Conservation (phyloP, 106 monocot species). For the Phalaenopsis equestris region DNA sequence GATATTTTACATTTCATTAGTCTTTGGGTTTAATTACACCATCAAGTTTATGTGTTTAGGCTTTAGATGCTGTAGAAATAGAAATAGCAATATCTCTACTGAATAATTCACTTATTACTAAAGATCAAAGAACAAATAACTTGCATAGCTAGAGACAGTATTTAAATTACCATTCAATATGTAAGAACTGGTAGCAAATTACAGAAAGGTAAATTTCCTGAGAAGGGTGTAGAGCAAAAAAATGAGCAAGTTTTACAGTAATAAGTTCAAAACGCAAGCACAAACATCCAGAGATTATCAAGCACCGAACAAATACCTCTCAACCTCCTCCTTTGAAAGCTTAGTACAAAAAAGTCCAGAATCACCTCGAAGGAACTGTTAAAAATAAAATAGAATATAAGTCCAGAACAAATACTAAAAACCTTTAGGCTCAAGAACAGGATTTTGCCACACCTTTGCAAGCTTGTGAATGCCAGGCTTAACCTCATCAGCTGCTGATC, state of each 20-base stretch:
- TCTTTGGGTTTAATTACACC: no score
- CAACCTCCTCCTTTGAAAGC: conserved; percentile 62
- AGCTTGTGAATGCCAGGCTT: conserved; percentile 73
- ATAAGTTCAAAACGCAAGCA: neutral
- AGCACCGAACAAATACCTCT: conserved; percentile 39
- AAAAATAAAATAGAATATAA: conserved; percentile 3
- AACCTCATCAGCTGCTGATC: conserved; percentile 61
- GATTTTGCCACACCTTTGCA: conserved; percentile 41
- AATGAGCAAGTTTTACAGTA: neutral
- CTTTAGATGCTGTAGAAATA: no score
- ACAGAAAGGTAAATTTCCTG: neutral
- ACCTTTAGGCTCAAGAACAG: neutral
- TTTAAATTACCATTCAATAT: neutral
- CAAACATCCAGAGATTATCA: neutral
- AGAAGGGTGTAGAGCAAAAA: neutral
- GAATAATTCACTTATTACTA: no score
- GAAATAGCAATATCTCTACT: no score
- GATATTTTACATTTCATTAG: no score
- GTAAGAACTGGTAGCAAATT: neutral
- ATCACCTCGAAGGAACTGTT: conserved; percentile 66
- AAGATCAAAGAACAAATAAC: neutral
- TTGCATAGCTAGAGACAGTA: neutral
- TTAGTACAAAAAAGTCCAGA: conserved; percentile 78
- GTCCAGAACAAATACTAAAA: neutral
- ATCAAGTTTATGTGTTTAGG: no score